Conservation (phyloP, 495 filamentous ascomycete species). For the Filosporella fistucella region DNA sequence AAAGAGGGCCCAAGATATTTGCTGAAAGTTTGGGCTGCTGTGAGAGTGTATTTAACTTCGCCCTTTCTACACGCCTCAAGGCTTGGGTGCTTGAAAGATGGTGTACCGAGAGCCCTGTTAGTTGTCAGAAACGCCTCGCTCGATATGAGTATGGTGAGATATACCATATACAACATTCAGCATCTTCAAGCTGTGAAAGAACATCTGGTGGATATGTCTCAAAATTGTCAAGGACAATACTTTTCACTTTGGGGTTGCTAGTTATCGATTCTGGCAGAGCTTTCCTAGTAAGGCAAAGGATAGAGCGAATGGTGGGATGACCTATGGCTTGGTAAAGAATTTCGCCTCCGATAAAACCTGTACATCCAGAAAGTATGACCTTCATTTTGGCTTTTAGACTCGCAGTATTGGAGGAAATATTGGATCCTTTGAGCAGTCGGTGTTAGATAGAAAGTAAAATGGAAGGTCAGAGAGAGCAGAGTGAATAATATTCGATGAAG, state of each 20-base stretch:
- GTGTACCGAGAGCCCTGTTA: conserved; percentile 19
- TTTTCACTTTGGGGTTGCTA: conserved; percentile 20
- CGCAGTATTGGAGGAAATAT: neutral
- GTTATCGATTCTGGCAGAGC: conserved; percentile 16
- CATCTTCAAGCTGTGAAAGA: conserved; percentile 17
- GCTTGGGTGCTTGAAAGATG: conserved; percentile 3
- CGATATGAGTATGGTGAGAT: neutral
- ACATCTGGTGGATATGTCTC: conserved; percentile 21
- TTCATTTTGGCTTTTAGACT: conserved; percentile 16
- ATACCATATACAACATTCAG: conserved; percentile 25
- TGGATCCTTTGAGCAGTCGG: too few relatives aligned
- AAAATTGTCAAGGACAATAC: conserved; percentile 21
- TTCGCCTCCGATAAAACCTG: conserved; percentile 22
- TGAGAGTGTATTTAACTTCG: conserved; percentile 18
- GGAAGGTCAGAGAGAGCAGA: neutral
- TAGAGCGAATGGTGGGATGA: conserved; percentile 20
- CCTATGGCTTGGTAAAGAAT: conserved; percentile 19
- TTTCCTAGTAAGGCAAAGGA: conserved; percentile 22
- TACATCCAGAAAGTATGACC: conserved; percentile 24
- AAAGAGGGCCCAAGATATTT: conserved; percentile 15
- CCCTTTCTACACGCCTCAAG: conserved; percentile 4
- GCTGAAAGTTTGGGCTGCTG: conserved; percentile 12
- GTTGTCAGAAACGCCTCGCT: neutral
- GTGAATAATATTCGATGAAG: neutral
- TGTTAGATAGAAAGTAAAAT: too few relatives aligned